Conservation (phyloP, 176 grass and related monocot species). For the Secale cereale region DNA sequence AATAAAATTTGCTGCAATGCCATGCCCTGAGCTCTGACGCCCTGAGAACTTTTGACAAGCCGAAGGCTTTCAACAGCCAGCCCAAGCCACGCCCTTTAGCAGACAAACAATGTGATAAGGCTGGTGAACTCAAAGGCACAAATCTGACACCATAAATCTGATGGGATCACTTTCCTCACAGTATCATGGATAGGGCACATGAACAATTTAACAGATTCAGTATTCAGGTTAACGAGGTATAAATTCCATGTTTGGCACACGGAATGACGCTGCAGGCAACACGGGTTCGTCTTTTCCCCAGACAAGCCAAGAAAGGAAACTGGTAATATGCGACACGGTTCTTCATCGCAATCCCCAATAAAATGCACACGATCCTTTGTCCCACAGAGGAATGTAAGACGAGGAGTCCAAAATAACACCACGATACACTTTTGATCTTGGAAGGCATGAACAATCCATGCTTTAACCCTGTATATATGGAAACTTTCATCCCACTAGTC, state of each 20-base stretch:
- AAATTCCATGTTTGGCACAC: too few species aligned
- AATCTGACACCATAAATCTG: background rate
- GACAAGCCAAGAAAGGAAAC: background rate
- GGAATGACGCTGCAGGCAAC: too few species aligned
- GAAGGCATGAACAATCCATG: background rate
- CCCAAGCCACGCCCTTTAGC: conserved; percentile 20
- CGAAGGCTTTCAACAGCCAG: background rate
- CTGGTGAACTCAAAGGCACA: background rate
- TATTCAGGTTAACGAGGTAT: background rate
- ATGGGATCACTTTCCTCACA: background rate
- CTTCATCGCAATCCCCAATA: background rate
- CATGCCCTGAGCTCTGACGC: background rate
- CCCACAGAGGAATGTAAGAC: background rate
- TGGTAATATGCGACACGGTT: background rate
- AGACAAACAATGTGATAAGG: conserved; percentile 28
- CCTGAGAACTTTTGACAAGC: conserved; percentile 17
- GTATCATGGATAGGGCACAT: background rate
- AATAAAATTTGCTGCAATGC: conserved; percentile 14
- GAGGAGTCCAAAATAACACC: background rate
- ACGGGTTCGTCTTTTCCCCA: too few species aligned
- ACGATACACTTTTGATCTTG: background rate
- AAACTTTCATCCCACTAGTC: background rate
- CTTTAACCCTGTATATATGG: background rate
- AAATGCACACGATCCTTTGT: background rate
- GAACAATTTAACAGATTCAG: background rate